Conservation (phyloP, 257 asterid species). For the Fraxinus excelsior region DNA sequence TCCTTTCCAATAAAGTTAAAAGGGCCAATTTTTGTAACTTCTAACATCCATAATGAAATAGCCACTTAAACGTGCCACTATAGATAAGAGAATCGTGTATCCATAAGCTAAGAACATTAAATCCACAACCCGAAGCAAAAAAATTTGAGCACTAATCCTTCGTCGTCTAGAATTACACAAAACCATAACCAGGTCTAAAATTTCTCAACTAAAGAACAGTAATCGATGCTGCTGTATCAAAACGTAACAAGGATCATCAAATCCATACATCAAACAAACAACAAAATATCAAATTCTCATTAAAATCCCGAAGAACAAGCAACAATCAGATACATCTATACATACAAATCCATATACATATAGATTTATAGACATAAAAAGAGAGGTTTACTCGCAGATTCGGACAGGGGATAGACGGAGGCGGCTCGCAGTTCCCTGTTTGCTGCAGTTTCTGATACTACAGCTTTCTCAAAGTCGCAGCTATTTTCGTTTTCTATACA, state of each 20-base stretch:
- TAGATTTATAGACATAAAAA: neutral
- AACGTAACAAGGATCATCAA: neutral
- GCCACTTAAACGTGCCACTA: neutral
- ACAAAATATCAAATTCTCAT: neutral
- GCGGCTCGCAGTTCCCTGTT: neutral
- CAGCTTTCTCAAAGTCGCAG: neutral
- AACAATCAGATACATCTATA: neutral
- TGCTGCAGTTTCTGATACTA: neutral
- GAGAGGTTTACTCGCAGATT: neutral
- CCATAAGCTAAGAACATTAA: neutral
- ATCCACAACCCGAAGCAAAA: neutral
- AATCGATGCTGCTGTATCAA: neutral
- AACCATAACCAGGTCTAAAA: neutral
- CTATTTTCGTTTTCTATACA: neutral
- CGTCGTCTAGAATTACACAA: neutral
- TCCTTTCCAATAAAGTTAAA: neutral
- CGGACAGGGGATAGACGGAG: neutral
- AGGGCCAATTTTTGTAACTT: neutral
- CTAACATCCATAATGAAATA: neutral
- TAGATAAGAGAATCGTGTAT: neutral
- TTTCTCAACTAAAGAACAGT: neutral
- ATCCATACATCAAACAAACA: neutral
- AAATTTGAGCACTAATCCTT: neutral
- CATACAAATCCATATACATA: neutral
- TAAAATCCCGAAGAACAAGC: neutral